Base-by-base conservation (phyloP, 495 filamentous ascomycete species). In the Aspergillus conjunctus region DNA sequence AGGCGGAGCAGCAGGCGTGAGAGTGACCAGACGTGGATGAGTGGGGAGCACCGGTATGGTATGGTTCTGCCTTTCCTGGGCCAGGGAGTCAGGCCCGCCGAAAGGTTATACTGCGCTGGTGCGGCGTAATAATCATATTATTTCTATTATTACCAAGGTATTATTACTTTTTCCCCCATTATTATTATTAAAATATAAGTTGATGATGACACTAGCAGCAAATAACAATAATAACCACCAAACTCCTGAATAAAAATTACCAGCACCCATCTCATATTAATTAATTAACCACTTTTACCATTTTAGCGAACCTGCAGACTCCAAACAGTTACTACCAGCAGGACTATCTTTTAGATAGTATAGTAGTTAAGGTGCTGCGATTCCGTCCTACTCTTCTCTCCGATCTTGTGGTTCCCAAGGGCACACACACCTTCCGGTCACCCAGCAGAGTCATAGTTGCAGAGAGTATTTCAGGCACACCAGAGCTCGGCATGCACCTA, bases 21-120 rank as follows among this genome's bases (percentile, higher is more conserved):
- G 57, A 43, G 44, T 7, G 45, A 56, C 41, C 31, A 44, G 39
- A 54, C 30, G 43, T 34, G 44, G 56, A 2, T 45, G 60, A 61
- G 63, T 63, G 63, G 60, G 60, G 62, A 64, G 63, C 30, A 58
- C 58, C 66, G 66, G 66, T 68, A 68, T 65, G 46, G 59, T 66
- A 65, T 58, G 54, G 62, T 62, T 62, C 49, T 51, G 17, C 52
- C 51, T 55, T 61, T 56, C 54, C 63, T 54, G 56, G 50, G 43
- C 51, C 55, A 57, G 43, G 48, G 60, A 56, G 54, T 46, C 33
- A 59, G 63, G 43, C 51, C 55, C 45, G 60, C 54, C 33, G 31
- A 41, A 55, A 52, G 60, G 54, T 58, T 53, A 62, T 53, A 45
- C 31, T 44, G 31, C 45, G 33, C 33, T 37, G 7, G 22, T 33